phyloP scores from a whole-genome alignment of 345 rosid genomes.

The Arabidopsis arenosa region DNA sequence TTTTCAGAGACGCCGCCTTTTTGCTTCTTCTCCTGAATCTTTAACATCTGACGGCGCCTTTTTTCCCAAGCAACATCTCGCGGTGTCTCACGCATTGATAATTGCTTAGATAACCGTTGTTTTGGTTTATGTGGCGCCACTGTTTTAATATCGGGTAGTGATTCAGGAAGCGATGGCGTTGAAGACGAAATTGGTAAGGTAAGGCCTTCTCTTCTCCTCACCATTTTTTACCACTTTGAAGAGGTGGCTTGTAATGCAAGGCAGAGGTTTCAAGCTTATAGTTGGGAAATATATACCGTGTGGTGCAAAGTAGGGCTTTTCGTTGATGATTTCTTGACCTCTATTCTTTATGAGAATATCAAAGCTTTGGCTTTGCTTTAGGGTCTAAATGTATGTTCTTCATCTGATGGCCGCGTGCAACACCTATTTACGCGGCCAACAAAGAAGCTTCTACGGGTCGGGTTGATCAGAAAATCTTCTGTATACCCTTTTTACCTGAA shows the following conservation, averaged over 20 bases:
- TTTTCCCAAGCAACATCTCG: constrained; percentile 88
- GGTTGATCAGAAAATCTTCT: constrained; percentile 38
- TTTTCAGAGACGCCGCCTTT: constrained; percentile 41
- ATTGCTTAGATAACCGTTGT: constrained; percentile 68
- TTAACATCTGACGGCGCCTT: constrained; percentile 71
- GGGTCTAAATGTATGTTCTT: constrained; percentile 36
- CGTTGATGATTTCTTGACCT: not conserved
- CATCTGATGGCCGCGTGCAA: constrained; percentile 48
- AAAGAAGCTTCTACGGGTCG: constrained; percentile 37
- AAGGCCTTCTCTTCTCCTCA: constrained; percentile 43
- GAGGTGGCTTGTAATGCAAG: not conserved
- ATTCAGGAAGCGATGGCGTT: constrained; percentile 44
- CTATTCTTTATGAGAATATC: constrained; percentile 19
- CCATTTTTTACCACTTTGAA: constrained; percentile 20
- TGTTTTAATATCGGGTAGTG: constrained; percentile 46
- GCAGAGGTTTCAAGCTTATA: not conserved
- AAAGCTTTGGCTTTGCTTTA: constrained; percentile 38
- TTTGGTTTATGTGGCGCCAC: constrained; percentile 48
- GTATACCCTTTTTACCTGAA: constrained; percentile 15
- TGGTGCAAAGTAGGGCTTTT: constrained; percentile 13
- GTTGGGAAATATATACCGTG: not conserved
- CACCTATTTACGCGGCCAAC: constrained; percentile 53
- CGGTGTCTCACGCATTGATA: constrained; percentile 84
- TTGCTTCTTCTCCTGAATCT: constrained; percentile 54
- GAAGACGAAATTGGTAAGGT: constrained; percentile 46